Evolutionary conservation across 805 yeast species (phyloP), one percentile per base, ranked within the genome.

Genomic region (Ogataea salicorniae): DNA sequence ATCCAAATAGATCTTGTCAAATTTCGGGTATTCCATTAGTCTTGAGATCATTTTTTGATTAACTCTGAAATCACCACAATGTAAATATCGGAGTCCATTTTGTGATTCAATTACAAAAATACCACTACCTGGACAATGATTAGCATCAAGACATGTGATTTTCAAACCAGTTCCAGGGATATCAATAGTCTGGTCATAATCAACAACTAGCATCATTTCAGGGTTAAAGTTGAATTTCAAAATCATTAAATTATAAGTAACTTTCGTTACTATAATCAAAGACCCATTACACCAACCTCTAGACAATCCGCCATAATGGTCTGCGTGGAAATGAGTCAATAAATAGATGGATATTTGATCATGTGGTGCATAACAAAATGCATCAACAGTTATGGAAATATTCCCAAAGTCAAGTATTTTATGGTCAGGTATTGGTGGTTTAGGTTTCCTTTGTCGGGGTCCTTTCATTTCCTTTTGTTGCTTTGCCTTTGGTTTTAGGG

Each of bases 41-140:
- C 76, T 71, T 4, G 57, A 51, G 15, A 84, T 63, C 65, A 87
- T 81, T 4, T 59, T 56, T 34, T 67, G 65, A 52, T 77, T 76
- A 11, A 90, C 89, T 48, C 99, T 70, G 59, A 92, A 94, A 67
- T 94, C 99, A 2, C 99, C 99, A 45, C 97, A 90, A 63, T 94
- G 99, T 33, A 94, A 66, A 4, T 75, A 71, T 38, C 66, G 66
- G 16, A 64, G 60, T 0, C 64, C 41, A 0, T 68, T 62, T 13
- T 16, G 17, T 4, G 75, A 66, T 56, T 83, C 84, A 57, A 88
- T 85, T 13, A 90, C 65, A 50, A 91, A 86, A 0, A 94, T 77
- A 0, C 80, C 88, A 3, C 97, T 88, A 2, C 99, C 99, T 1
- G 99, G 99, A 65, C 99, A 94, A 66, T 94, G 99, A 57, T 94